Evolutionary conservation across 2,329 filamentous ascomycete genomes (phyloP).

Genomic region (Alternaria hordeiaustralica): DNA sequence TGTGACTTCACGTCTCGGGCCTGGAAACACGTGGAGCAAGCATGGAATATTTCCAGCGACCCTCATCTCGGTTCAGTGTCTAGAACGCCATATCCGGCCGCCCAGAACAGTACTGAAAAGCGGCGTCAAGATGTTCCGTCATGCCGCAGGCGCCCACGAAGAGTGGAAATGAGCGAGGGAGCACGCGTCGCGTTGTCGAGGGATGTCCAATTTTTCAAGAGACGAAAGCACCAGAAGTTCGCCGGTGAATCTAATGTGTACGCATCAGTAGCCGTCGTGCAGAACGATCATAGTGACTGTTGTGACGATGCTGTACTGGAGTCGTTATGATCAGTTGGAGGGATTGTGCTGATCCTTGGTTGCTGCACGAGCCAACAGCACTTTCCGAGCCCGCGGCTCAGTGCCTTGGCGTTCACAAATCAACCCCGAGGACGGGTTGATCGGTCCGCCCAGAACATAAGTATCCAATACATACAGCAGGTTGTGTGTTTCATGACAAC

Average conservation of each 20-base stretch:
- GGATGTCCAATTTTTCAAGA: neutral
- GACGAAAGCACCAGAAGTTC: neutral
- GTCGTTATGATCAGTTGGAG: neutral
- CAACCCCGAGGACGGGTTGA: neutral
- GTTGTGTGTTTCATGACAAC: neutral
- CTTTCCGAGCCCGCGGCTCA: neutral
- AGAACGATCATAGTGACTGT: neutral
- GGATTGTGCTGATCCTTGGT: neutral
- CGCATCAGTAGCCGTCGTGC: neutral
- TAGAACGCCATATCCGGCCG: neutral
- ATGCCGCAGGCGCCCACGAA: conserved; percentile 8
- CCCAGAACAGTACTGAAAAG: conserved; percentile 9
- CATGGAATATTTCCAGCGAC: neutral
- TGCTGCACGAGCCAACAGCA: neutral
- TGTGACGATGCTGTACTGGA: neutral
- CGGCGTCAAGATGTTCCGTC: conserved; percentile 11
- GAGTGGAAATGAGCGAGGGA: conserved; percentile 15
- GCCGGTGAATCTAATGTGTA: neutral
- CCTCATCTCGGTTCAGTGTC: conserved; percentile 8
- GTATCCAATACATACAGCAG: neutral
- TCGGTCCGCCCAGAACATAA: neutral
- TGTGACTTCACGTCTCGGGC: neutral
- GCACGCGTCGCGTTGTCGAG: neutral
- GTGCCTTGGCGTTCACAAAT: neutral
- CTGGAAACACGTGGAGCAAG: neutral